Percentiles rank a stretch among this genome's conserved stretches.
Conservation (phyloP, 805 yeast genomes). For the Candida tibetensis region DNA sequence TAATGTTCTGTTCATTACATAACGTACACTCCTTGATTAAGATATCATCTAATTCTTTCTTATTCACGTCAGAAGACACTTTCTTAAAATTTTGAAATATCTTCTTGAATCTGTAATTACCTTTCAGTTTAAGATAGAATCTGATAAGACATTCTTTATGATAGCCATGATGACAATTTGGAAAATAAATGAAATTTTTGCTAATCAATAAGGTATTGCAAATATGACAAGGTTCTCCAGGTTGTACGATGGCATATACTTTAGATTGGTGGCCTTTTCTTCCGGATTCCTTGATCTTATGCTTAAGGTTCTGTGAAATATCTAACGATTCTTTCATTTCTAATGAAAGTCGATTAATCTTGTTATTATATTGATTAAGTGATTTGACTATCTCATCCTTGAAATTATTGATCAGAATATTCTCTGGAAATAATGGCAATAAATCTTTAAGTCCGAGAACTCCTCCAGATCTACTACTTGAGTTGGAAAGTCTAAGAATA, state of each 20-base stretch:
- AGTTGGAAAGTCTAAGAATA: constrained; percentile 29
- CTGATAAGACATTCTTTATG: constrained; percentile 85
- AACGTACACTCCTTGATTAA: constrained; percentile 65
- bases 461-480: constrained; percentile 19
- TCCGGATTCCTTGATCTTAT: constrained; percentile 51
- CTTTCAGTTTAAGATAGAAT: constrained; percentile 53
- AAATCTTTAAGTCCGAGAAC: constrained; percentile 72
- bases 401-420: constrained; percentile 74
- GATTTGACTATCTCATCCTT: constrained; percentile 80
- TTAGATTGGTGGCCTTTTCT: constrained; percentile 29
- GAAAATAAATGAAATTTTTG: constrained; percentile 75
- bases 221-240: constrained; percentile 76
- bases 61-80: constrained; percentile 36
- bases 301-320: constrained; percentile 56
- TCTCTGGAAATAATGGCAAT: constrained; percentile 80
- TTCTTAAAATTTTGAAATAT: constrained; percentile 54
- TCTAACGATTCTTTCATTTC: constrained; percentile 75
- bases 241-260: constrained; percentile 65
- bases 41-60: constrained; percentile 55
- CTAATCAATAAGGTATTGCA: constrained; percentile 71
- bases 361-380: constrained; percentile 67
- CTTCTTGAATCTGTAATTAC: constrained; percentile 64
- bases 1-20: constrained; percentile 73
- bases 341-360: constrained; percentile 59
- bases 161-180: constrained; percentile 81